These are phyloP conservation scores for Prunus kanzakura DNA, from an alignment of 306 rosid species.

Conservation along the genomic window DNA sequence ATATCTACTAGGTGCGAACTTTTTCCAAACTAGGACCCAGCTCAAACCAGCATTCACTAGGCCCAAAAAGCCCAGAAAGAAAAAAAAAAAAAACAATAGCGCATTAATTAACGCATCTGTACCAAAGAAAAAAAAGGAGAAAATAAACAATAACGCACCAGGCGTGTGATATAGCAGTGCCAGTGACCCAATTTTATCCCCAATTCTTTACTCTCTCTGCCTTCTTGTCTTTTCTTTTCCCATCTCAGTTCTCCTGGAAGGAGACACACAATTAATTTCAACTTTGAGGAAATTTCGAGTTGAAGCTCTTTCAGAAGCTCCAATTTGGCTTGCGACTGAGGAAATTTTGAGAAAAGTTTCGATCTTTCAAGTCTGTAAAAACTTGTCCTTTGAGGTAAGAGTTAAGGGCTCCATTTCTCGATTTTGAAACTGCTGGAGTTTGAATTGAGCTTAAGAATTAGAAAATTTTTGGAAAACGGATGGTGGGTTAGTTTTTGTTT, in stretches of 20 bases:
- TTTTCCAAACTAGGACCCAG: not conserved
- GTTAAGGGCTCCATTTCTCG: conserved; percentile 10
- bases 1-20: no score
- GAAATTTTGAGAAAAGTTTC: not conserved
- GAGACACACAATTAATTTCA: not conserved
- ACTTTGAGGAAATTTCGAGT: not conserved
- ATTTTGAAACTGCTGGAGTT: conserved; percentile 11
- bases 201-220: not conserved
- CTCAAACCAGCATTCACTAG: not conserved
- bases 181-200: conserved; percentile 16
- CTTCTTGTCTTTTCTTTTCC: conserved; percentile 2
- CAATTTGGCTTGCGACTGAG: not conserved
- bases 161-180: not conserved
- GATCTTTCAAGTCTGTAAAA: conserved; percentile 2
- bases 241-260: conserved; percentile 1
- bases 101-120: not conserved
- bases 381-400: conserved; percentile 24
- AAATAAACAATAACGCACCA: not conserved
- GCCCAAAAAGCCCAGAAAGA: not conserved
- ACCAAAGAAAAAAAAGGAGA: not conserved
- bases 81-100: not conserved
- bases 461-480: not conserved
- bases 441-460: conserved; percentile 7
- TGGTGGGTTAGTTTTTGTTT: not conserved
- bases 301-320: not conserved